These are phyloP conservation scores for Panicum miliaceum DNA, from an alignment of 176 grass and related monocot species.

Conservation along the genomic window DNA sequence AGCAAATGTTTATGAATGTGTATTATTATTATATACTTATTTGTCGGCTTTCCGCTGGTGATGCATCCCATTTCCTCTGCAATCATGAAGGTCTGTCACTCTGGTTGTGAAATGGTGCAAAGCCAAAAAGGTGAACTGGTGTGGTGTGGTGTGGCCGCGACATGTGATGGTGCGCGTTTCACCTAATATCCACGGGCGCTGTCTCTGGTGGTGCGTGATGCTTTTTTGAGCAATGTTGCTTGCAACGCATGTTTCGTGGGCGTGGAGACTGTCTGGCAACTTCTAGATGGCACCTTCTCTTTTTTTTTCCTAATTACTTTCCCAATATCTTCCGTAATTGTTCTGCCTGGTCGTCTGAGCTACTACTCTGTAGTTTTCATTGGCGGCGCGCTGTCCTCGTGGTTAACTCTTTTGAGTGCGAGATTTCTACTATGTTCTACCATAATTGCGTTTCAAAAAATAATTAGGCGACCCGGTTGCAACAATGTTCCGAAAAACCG, in stretches of 20 bases:
- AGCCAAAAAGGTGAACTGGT: not conserved
- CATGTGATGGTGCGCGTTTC: not conserved
- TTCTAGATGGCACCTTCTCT: not conserved
- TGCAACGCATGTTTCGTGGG: not conserved
- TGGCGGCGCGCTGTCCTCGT: not conserved
- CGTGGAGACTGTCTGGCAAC: not conserved
- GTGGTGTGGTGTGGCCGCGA: not conserved
- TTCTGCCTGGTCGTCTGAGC: not conserved
- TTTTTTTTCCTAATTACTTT: not conserved
- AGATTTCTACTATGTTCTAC: no score
- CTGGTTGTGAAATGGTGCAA: not conserved
- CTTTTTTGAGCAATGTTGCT: not conserved
- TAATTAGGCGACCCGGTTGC: no score
- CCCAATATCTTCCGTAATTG: not conserved
- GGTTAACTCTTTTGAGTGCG: not conserved
- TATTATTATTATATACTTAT: not conserved
- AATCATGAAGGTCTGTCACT: not conserved
- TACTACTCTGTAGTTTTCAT: not conserved
- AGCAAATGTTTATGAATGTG: not conserved
- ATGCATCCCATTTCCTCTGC: not conserved
- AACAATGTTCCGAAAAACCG: no score
- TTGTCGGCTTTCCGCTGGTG: not conserved
- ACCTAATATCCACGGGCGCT: not conserved
- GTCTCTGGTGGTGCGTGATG: not conserved
- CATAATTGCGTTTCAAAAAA: no score